Base-by-base conservation (phyloP, 108 stramenopile species). In the Parietichytrium sp. region DNA sequence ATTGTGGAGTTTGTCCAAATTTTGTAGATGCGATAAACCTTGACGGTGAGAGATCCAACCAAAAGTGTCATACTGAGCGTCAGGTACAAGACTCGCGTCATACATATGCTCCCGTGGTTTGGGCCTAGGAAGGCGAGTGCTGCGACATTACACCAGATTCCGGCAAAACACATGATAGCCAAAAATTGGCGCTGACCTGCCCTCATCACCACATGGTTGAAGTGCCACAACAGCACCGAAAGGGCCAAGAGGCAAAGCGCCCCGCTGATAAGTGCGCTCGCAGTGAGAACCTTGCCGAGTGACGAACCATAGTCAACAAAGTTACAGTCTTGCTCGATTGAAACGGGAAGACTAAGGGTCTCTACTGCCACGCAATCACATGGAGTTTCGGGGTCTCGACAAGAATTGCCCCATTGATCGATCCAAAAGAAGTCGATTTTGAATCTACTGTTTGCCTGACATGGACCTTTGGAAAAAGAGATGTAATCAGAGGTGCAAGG, bases 1-100 rank as follows among this genome's bases (percentile, higher is more conserved):
- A 72, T 72, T 27, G 61, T 72, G 6, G 61, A 72, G 42, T 72
- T 72, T n/a, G 36, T 72, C 61, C 61, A 72, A 72, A 72, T 72
- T n/a, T 42, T 16, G 38, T 42, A 72, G 42, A 72, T 72, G 6
- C 61, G 61, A 42, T 72, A 72, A 2, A 72, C 61, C 20, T 72
- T 72, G 61, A 72, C 61, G 6, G 61, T 72, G 61, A 72, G 61
- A n/a, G 61, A 10, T 8, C 61, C 61, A 38, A 72, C 61, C 38
- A 72, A 20, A 6, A 72, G 61, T 42, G 61, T 72, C 1, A 72
- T 16, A 1, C 61, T 72, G 15, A 72, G 42, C 61, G 61, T 42
- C 33, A 72, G 33, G 20, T 72, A n/a, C 6, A 25, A n/a, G 13
- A 72, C 25, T 0, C 61, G 61, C 10, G 61, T 72, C 12, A 33